Evolutionary conservation across 371 early-diverging fungal species (phyloP).

Genomic region (Apophysomyces ossiformis): DNA sequence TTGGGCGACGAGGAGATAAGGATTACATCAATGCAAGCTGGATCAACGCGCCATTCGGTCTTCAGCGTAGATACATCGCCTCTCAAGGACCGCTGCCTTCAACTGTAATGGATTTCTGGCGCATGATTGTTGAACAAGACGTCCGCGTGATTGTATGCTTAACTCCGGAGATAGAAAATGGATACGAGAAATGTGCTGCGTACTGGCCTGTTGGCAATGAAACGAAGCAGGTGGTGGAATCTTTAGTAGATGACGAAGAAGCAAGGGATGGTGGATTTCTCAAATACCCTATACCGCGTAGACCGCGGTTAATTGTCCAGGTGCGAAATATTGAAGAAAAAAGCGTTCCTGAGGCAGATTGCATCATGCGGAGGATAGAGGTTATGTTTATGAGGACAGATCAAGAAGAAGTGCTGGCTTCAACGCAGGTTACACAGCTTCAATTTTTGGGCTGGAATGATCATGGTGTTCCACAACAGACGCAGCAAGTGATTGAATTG

Average conservation of each 20-base stretch:
- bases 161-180: conserved; percentile 75
- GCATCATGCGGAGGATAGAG: conserved; percentile 21
- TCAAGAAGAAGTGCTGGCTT: conserved; percentile 12
- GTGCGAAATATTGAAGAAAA: conserved; percentile 18
- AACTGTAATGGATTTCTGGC: conserved; percentile 90
- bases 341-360: conserved; percentile 20
- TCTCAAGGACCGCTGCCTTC: conserved; percentile 88
- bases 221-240: conserved; percentile 4
- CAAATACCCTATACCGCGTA: neutral
- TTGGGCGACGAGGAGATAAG: conserved; percentile 21
- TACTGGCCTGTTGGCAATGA: conserved; percentile 72
- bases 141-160: conserved; percentile 84
- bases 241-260: conserved; percentile 4
- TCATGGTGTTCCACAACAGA: conserved; percentile 71
- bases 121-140: conserved; percentile 82
- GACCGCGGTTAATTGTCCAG: neutral
- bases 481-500: conserved; percentile 50
- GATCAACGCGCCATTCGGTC: conserved; percentile 49
- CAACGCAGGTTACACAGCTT: conserved; percentile 63
- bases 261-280: conserved; percentile 9
- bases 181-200: conserved; percentile 70
- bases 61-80: conserved; percentile 72
- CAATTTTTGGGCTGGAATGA: conserved; percentile 93
- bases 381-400: conserved; percentile 9
- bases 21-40: conserved; percentile 89